phyloP scores from a whole-genome alignment of 345 rosid genomes.

The Boechera retrofracta region DNA sequence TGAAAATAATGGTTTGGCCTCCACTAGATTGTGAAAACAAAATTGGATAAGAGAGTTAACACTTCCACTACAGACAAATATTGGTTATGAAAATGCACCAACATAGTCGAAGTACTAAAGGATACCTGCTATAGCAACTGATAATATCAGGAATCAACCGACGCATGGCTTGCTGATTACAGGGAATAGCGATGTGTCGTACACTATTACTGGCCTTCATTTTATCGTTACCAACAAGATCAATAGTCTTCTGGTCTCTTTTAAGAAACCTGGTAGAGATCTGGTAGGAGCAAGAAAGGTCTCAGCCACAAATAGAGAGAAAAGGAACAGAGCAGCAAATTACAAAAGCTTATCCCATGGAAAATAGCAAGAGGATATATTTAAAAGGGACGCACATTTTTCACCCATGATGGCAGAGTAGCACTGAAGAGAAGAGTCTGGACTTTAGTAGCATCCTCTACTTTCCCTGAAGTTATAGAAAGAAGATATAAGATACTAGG shows the following conservation, averaged over 20 bases:
- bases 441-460: slow-evolving; percentile 78
- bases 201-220: slow-evolving; percentile 97
- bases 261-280: slow-evolving; percentile 79
- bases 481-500: slow-evolving; percentile 1
- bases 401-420: slow-evolving; percentile 89
- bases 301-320: slow-evolving; percentile 17
- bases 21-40: slow-evolving; percentile 60
- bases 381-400: slow-evolving; percentile 59
- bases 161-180: slow-evolving; percentile 69
- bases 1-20: slow-evolving; percentile 88
- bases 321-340: not conserved
- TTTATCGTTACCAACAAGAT: slow-evolving; percentile 97
- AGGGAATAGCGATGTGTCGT: slow-evolving; percentile 86
- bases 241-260: slow-evolving; percentile 73
- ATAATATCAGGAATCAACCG: slow-evolving; percentile 91
- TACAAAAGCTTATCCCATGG: not conserved
- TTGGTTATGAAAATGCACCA: not conserved
- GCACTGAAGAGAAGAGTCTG: slow-evolving; percentile 99
- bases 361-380: not conserved
- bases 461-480: slow-evolving; percentile 66
- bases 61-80: not conserved
- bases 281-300: slow-evolving; percentile 49
- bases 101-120: not conserved
- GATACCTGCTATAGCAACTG: slow-evolving; percentile 89
- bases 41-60: slow-evolving; percentile 17